Evolutionary conservation across 352 stramenopile species (phyloP).

Genomic region (Globisporangium ultimum): DNA sequence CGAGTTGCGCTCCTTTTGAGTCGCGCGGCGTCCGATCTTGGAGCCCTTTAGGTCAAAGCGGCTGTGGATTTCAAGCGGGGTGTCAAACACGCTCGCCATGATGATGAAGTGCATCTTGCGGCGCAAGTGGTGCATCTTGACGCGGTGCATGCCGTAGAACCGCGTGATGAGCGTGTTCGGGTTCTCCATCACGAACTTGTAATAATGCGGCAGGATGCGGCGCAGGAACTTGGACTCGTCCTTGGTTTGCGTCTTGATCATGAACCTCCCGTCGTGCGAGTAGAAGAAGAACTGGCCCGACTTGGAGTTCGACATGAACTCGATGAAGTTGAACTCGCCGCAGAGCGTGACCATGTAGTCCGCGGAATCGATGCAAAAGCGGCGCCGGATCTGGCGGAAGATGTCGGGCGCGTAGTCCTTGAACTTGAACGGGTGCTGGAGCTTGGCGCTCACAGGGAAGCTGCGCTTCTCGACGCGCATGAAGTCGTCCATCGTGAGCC

Average conservation of each 20-base stretch:
- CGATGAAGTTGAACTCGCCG: constrained; percentile 96
- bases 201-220: constrained; percentile 97
- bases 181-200: constrained; percentile 96
- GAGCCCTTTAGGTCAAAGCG: constrained; percentile 91
- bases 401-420: constrained; percentile 92
- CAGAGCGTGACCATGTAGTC: constrained; percentile 93
- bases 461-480: constrained; percentile 81
- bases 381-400: constrained; percentile 75
- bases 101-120: constrained; percentile 94
- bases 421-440: constrained; percentile 87
- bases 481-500: constrained; percentile 90
- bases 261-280: constrained; percentile 95
- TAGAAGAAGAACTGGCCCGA: constrained; percentile 99
- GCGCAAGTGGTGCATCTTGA: constrained; percentile 96
- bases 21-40: constrained; percentile 77
- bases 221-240: constrained; percentile 98
- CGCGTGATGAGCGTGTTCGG: constrained; percentile 96
- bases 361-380: constrained; percentile 71
- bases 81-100: constrained; percentile 98
- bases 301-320: constrained; percentile 99
- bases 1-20: constrained; percentile 45
- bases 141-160: constrained; percentile 97
- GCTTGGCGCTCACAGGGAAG: constrained; percentile 66
- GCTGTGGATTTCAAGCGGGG: constrained; percentile 88
- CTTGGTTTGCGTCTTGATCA: constrained; percentile 99